A percentile compares a stretch with the other conserved stretches of the same genome.
These are phyloP conservation scores for Wallacemonas sp. DNA, from an alignment of 208 protist species.

Conservation along the genomic window DNA sequence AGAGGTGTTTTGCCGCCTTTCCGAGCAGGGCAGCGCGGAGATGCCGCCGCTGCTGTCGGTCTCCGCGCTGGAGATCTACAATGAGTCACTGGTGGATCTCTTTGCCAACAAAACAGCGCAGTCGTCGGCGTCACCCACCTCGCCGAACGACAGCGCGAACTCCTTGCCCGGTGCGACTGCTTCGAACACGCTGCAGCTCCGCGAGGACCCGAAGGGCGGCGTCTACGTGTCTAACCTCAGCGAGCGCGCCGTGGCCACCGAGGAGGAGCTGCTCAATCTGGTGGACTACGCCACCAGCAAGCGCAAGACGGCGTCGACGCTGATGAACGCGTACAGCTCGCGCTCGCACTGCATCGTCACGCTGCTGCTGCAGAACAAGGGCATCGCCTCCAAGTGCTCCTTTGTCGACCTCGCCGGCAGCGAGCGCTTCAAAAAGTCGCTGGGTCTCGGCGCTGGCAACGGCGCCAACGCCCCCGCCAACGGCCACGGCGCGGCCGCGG, in stretches of 20 bases:
- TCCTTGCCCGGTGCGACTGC: not conserved
- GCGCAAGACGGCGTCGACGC: conserved; percentile 91
- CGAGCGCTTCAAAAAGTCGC: conserved; percentile 90
- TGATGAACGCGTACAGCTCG: conserved; percentile 92
- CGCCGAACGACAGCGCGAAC: not conserved
- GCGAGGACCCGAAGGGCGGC: conserved; percentile 81
- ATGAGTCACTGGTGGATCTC: conserved; percentile 92
- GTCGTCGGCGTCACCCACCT: conserved; percentile 11
- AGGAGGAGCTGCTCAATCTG: conserved; percentile 67
- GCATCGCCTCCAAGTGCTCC: conserved; percentile 72
- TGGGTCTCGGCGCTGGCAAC: conserved; percentile 29
- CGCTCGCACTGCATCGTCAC: conserved; percentile 94
- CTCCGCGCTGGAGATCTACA: conserved; percentile 95
- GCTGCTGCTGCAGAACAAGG: conserved; percentile 68
- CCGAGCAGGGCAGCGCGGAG: conserved; percentile 30
- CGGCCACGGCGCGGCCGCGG: not conserved
- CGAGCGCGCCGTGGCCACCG: conserved; percentile 58
- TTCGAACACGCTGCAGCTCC: conserved; percentile 54
- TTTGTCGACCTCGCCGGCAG: conserved; percentile 96
- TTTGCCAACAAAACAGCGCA: conserved; percentile 26
- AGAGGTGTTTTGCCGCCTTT: conserved; percentile 75
- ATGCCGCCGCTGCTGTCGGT: conserved; percentile 24
- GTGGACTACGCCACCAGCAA: conserved; percentile 85
- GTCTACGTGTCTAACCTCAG: conserved; percentile 84
- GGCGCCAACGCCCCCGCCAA: not conserved